Base-by-base conservation (phyloP, 208 protist species). In the Acanthamoeba culbertsoni region DNA sequence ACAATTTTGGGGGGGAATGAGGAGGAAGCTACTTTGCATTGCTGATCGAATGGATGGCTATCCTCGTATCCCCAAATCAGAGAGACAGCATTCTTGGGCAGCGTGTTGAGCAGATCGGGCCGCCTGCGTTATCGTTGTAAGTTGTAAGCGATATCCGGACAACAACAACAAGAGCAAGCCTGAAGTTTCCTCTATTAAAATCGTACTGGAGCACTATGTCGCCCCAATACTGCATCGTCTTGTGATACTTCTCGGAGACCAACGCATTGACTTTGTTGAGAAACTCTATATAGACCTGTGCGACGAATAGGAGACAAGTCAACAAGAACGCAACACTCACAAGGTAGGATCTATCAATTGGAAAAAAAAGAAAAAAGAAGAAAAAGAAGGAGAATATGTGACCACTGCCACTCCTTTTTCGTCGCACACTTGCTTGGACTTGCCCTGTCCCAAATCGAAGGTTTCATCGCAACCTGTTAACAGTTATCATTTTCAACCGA, bases 141-240 rank as follows among this genome's bases (percentile, higher is more conserved):
- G 65, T 77, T 8, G 23, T 8, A 12, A 45, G 73, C 28, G 28
- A 45, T 42, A 26, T 20, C 0, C 18, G 18, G 57, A 63, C 18
- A 75, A 40, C 33, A 10, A 40, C 7, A 16, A 6, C 6, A 12
- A 7, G 18, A 16, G 4, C n/a, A 12, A 65, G 23, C 48, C 16
- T 43, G 46, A 75, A 7, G 31, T 28, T 8, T 37, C 23, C 26
- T 5, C 23, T 26, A 46, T 55, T 23, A 28, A 37, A 18, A 18
- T n/a, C 79, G 28, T 89, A 89, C 79, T 89, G 79, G 33, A 89
- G 79, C 2, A 89, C 79, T 6, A 89, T 89, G 79, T 89, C 79
- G 46, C 79, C 79, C 79, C 79, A 89, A 33, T 89, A 89, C 79
- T 89, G 79, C 79, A 89, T 89, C 55, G 31, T 89, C 55, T 89